Percentiles rank a stretch among this genome's conserved stretches.
Conservation (phyloP, 306 rosid genomes). For the Gastrolobium villosum region DNA sequence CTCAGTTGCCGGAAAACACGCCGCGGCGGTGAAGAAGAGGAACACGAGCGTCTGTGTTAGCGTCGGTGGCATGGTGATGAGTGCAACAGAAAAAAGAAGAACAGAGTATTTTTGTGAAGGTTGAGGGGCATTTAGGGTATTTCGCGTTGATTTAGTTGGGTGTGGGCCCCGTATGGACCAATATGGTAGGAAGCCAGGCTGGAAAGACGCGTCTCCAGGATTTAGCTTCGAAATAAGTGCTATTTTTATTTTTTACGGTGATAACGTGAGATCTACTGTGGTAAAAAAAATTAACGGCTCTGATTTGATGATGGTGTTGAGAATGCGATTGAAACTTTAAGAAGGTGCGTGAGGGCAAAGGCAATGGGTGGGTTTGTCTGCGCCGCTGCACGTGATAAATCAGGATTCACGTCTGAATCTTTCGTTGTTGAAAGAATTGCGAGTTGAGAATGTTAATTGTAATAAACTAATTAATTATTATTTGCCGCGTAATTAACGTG, state of each 20-base stretch:
- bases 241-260: background rate
- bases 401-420: conserved; percentile 19
- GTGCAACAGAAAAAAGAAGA: background rate
- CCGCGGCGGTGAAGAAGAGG: conserved; percentile 34
- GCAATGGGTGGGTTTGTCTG: conserved; percentile 35
- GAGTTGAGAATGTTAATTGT: background rate
- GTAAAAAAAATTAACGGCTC: conserved; percentile 10
- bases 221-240: conserved; percentile 20
- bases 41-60: background rate
- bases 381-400: conserved; percentile 20
- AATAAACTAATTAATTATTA: background rate
- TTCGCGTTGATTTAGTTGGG: background rate
- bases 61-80: conserved; percentile 58
- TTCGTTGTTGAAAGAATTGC: background rate
- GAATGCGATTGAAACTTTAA: background rate
- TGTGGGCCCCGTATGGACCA: conserved; percentile 42
- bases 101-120: background rate
- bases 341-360: background rate
- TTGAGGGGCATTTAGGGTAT: conserved; percentile 49
- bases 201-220: conserved; percentile 56
- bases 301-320: conserved; percentile 4
- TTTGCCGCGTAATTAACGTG: background rate
- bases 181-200: conserved; percentile 60
- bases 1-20: background rate
- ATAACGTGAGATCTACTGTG: background rate